These are phyloP conservation scores for Talaromyces nanjingensis DNA, from an alignment of 495 filamentous ascomycete species.

Conservation along the genomic window DNA sequence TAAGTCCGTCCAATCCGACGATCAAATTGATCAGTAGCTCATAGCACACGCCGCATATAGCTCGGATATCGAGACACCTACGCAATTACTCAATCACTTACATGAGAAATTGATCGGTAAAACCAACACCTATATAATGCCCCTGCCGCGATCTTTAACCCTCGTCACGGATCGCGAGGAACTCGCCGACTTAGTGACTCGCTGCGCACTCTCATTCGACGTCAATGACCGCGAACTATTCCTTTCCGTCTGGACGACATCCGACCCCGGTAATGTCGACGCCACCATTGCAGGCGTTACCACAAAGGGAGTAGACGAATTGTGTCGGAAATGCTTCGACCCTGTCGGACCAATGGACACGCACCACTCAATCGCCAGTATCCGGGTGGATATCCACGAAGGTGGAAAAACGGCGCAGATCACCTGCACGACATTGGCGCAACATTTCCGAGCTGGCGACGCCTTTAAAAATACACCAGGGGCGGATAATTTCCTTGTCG, in stretches of 20 bases:
- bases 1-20: neutral
- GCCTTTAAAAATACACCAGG: neutral
- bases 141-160: neutral
- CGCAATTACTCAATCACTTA: neutral
- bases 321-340: neutral
- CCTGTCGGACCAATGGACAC: neutral
- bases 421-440: neutral
- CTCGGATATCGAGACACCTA: neutral
- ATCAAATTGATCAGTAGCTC: neutral
- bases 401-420: neutral
- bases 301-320: neutral
- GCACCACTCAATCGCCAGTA: neutral
- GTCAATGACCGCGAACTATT: neutral
- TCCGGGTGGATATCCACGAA: neutral
- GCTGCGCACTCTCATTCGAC: neutral
- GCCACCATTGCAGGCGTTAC: neutral
- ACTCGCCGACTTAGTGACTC: neutral
- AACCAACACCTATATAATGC: neutral
- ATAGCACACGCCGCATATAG: neutral
- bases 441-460: neutral
- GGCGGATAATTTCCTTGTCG: neutral
- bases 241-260: neutral
- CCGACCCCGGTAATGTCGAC: neutral
- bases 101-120: neutral
- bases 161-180: neutral